Evolutionary conservation across 1,284 basidiomycete genomes (phyloP), one percentile per base, ranked within the genome.

Genomic region (Ganoderma multipileum): DNA sequence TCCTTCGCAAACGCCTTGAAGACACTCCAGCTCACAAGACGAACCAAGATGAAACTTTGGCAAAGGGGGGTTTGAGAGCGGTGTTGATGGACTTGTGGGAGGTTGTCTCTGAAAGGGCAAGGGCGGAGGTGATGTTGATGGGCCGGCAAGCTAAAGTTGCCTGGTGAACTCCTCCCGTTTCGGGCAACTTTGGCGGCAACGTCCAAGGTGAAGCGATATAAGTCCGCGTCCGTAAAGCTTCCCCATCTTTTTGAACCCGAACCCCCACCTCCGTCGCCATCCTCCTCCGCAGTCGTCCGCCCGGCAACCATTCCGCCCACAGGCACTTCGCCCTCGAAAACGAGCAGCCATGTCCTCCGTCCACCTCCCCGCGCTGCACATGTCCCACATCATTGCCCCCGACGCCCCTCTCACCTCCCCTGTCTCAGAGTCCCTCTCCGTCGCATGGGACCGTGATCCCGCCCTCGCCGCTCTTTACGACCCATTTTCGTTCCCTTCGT

Each of bases 351-450:
- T 71, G 72, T 78, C 83, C 73, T 77, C 81, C 65, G 78, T 77
- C 65, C 75, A 78, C 72, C 79, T 81, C 69, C 74, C 77, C 67
- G 79, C 83, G 65, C 81, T 86, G 69, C 79, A 82, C 77, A 86
- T 89, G 83, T 86, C 87, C 72, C 84, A 86, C 72, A 82, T 90
- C 75, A 85, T 87, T 76, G 79, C 85, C 64, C 74, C 77, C 74
- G 89, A 91, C 80, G 84, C 86, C 47, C 83, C 86, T 66, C 82
- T 91, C 59, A 82, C 86, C 70, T 86, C 88, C 54, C 87, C 87
- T 52, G 76, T 84, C 73, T 76, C 79, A 54, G 85, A 88, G 71
- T 61, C 71, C 28, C 69, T 70, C 68, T 72, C 81, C 55, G 69
- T 71, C 66, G 68, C 81, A 66, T 89, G 87, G 84, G 85, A 87